Conservation (phyloP, 257 asterid genomes). For the Primulina eburnea region DNA sequence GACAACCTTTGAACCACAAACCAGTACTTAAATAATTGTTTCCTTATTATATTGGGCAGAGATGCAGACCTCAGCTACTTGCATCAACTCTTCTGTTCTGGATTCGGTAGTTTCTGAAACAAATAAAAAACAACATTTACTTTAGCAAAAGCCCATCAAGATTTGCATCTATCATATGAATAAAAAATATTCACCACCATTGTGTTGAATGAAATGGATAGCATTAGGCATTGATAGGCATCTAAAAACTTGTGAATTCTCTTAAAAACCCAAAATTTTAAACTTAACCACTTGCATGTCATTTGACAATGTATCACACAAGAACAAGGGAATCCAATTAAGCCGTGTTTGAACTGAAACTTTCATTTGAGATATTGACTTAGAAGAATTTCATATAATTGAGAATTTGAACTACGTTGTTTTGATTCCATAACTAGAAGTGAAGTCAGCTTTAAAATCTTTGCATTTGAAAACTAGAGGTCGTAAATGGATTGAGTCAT, state of each 20-base stretch:
- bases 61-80: conserved; percentile 52
- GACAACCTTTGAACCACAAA: background rate
- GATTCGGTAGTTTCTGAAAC: conserved; percentile 42
- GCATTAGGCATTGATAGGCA: background rate
- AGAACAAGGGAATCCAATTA: background rate
- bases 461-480: too few species aligned
- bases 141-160: background rate
- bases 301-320: background rate
- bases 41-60: conserved; percentile 29
- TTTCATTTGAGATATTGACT: background rate
- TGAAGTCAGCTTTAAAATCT: background rate
- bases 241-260: background rate
- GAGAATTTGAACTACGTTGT: background rate
- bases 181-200: background rate
- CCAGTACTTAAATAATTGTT: conserved; percentile 21
- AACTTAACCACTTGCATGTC: background rate
- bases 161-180: background rate
- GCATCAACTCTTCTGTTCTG: conserved; percentile 35
- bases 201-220: background rate
- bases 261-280: too few species aligned
- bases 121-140: background rate
- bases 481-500: background rate
- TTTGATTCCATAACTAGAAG: background rate
- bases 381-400: background rate
- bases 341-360: background rate